Evolutionary conservation across 169 alveolate species (phyloP).

Genomic region (Cyclospora cayetanensis): DNA sequence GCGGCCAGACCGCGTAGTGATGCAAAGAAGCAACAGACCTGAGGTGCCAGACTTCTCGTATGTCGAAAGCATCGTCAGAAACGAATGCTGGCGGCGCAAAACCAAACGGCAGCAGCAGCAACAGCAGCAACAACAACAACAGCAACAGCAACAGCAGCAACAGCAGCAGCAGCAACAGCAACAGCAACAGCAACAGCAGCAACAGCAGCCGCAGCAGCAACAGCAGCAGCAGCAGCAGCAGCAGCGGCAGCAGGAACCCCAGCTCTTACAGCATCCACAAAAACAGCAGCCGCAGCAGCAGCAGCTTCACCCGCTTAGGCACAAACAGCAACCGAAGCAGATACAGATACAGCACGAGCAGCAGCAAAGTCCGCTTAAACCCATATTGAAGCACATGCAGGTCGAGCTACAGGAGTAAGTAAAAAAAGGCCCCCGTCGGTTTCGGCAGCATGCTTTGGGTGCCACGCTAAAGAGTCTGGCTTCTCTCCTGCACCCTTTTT

Average conservation of each 20-base stretch:
- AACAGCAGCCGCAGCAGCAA: background rate
- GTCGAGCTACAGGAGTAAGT: too few species aligned
- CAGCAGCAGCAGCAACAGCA: background rate
- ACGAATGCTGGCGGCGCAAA: background rate
- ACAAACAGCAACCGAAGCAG: too few species aligned
- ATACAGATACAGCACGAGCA: too few species aligned
- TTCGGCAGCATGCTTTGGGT: too few species aligned
- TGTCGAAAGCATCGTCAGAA: background rate
- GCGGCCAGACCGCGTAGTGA: background rate
- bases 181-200: background rate
- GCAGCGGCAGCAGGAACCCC: background rate
- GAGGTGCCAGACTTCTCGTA: background rate
- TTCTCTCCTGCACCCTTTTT: too few species aligned
- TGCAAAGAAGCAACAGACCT: background rate
- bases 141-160: slow-evolving; percentile 25
- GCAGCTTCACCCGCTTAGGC: too few species aligned
- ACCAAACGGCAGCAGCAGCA: background rate
- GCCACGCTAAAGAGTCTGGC: too few species aligned
- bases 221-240: background rate
- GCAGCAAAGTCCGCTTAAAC: too few species aligned
- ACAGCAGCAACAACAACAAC: slow-evolving; percentile 17
- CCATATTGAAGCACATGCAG: too few species aligned
- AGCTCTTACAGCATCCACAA: background rate
- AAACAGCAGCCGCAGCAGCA: too few species aligned
- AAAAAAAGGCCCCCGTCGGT: too few species aligned